Conservation (phyloP, 78 protist species). For the Dictyostelium capitatum region DNA sequence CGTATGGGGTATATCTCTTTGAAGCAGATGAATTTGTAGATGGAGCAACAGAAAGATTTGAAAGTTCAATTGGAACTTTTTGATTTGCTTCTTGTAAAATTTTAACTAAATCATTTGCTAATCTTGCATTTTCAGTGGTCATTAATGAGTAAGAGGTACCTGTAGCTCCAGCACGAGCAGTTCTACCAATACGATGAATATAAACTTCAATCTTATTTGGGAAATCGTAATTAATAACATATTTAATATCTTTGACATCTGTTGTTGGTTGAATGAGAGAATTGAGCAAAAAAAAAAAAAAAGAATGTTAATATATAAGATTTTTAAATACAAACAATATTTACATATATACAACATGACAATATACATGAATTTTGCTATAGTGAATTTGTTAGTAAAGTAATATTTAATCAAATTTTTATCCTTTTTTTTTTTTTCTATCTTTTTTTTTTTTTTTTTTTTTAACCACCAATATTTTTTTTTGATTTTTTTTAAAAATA, state of each 20-base stretch:
- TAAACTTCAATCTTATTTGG: conserved; percentile 78
- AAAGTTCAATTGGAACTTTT: conserved; percentile 82
- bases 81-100: conserved; percentile 86
- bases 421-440: neutral
- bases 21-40: neutral
- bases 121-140: conserved; percentile 63
- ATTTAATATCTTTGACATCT: conserved; percentile 85
- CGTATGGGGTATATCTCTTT: neutral
- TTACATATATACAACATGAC: neutral
- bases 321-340: neutral
- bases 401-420: neutral
- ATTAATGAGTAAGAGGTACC: conserved; percentile 94
- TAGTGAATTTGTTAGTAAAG: neutral
- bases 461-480: too few relatives aligned
- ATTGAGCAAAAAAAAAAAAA: neutral
- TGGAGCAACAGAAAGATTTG: neutral
- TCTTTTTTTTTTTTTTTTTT: too few relatives aligned
- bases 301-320: neutral
- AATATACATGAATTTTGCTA: neutral
- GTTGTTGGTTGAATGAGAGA: neutral
- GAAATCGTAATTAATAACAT: conserved; percentile 86
- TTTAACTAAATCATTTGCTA: conserved; percentile 69
- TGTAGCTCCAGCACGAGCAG: conserved; percentile 97
- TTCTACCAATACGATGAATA: conserved; percentile 98
- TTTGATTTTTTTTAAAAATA: neutral